Conservation (phyloP, 306 rosid genomes). For the Prunus davidiana region DNA sequence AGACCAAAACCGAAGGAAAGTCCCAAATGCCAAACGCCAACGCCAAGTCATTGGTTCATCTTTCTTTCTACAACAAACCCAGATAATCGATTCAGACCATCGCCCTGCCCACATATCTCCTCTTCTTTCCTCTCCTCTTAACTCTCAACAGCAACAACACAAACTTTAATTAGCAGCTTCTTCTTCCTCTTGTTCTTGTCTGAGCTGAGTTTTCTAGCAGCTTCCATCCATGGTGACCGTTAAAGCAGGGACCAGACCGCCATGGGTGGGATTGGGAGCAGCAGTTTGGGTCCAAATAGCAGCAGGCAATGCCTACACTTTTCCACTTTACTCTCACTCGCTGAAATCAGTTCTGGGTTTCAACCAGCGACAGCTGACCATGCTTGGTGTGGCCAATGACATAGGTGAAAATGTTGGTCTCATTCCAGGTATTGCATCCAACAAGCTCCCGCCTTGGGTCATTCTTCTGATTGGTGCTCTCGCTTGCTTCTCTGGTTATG, state of each 20-base stretch:
- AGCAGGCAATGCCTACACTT: slow-evolving; percentile 51
- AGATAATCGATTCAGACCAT: too few relatives aligned
- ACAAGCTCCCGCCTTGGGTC: slow-evolving; percentile 75
- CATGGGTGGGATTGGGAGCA: slow-evolving; percentile 88
- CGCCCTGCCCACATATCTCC: too few relatives aligned
- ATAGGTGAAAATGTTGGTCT: slow-evolving; percentile 81
- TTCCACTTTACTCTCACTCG: slow-evolving; percentile 70
- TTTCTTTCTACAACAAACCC: too few relatives aligned
- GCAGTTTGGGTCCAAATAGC: slow-evolving; percentile 74
- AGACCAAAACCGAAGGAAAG: too few relatives aligned
- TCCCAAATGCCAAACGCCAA: too few relatives aligned
- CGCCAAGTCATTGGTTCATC: too few relatives aligned
- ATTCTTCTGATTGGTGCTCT: slow-evolving; percentile 54
- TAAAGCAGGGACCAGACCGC: slow-evolving; percentile 70
- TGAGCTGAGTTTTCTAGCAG: not conserved
- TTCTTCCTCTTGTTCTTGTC: not conserved
- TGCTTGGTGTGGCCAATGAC: slow-evolving; percentile 79
- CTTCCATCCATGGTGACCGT: slow-evolving; percentile 29
- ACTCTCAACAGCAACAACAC: not conserved
- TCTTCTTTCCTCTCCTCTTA: too few relatives aligned
- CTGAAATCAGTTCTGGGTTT: slow-evolving; percentile 68
- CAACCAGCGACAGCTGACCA: slow-evolving; percentile 61
- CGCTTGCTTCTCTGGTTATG: slow-evolving; percentile 61
- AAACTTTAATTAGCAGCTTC: not conserved
- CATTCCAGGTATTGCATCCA: slow-evolving; percentile 66